Conservation (phyloP, 2,329 filamentous ascomycete genomes). For the Mycocentrospora acerina region DNA sequence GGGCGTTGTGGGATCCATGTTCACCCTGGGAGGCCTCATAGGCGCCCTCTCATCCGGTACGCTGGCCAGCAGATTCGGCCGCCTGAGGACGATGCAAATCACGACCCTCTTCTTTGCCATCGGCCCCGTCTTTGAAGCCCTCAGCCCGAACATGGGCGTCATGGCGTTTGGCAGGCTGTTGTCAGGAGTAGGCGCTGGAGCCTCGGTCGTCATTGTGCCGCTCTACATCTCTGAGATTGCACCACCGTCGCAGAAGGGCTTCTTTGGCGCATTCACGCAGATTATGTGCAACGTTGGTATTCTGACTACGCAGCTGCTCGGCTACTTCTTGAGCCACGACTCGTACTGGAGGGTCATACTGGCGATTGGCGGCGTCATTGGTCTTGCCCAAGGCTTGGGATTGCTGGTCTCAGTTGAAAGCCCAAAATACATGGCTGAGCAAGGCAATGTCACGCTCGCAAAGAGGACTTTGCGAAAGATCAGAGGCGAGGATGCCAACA, state of each 20-base stretch:
- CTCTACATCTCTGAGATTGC: slow-evolving; percentile 93
- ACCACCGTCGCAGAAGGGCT: slow-evolving; percentile 67
- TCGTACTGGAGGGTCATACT: slow-evolving; percentile 83
- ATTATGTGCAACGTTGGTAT: slow-evolving; percentile 94
- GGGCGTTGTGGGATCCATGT: slow-evolving; percentile 84
- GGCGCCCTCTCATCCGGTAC: slow-evolving; percentile 82
- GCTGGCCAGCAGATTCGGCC: slow-evolving; percentile 73
- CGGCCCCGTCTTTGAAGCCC: slow-evolving; percentile 74
- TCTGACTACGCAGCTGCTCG: slow-evolving; percentile 76
- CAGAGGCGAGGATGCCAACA: slow-evolving; percentile 67
- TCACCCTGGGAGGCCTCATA: slow-evolving; percentile 82
- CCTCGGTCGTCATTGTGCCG: slow-evolving; percentile 87
- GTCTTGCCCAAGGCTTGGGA: slow-evolving; percentile 65
- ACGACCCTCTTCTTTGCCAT: slow-evolving; percentile 74
- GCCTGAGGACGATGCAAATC: slow-evolving; percentile 73
- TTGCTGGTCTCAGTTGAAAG: slow-evolving; percentile 78
- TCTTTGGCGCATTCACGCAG: slow-evolving; percentile 84
- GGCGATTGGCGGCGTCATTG: slow-evolving; percentile 69
- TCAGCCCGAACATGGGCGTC: slow-evolving; percentile 66
- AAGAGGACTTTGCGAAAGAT: slow-evolving; percentile 72
- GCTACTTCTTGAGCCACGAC: slow-evolving; percentile 81
- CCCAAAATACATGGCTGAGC: slow-evolving; percentile 78
- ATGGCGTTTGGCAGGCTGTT: slow-evolving; percentile 76
- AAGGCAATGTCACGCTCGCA: slow-evolving; percentile 63
- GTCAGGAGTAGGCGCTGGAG: slow-evolving; percentile 81